Base-by-base conservation (phyloP, 306 rosid genomes). In the Medicago lupulina region DNA sequence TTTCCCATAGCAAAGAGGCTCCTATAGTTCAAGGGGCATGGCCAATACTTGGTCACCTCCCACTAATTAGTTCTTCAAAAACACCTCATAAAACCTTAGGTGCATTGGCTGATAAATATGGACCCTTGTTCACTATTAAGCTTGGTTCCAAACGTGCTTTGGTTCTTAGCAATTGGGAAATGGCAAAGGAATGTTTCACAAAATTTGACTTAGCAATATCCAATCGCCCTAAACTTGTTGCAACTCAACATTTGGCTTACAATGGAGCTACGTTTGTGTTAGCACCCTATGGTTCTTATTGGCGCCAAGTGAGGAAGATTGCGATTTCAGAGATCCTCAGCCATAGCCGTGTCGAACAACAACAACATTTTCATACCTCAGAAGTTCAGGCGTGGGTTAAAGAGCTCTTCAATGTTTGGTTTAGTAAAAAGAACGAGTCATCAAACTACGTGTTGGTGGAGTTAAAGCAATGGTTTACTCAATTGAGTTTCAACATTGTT, bases 31-130 rank as follows among this genome's bases (percentile, higher is more conserved):
- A 11, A 55, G 62, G 62, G 9, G 5, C 62, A 19, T 55, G 62
- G 62, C 62, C 62, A 55, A 55, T 55, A 55, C 12, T 55, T 9
- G 62, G 62, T 55, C 62, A 55, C 62, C 62, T 55, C 62, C 62
- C 62, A 55, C 62, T 55, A 3, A 3, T 55, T 1, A 18, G 31
- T 3, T 13, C 31, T 7, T 8, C 34, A 55, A 5, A 55, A 55
- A 9, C 28, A 19, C 34, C 62, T 21, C 34, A 16, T 19, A 55
- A 7, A 19, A 55, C 11, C 54, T 49, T 49, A 49, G 54, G 54
- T 49, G 17, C n/a, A 4, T 15, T 49, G 54, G 54, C 18, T 14
- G 7, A 15, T 9, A 49, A 5, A 5, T 49, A 49, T 49, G 54
- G 54, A 49, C 54, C 54, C 54, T 49, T 55, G 4, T 55, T 55